phyloP scores from a whole-genome alignment of 495 filamentous ascomycete genomes.

The Amniculicola lignicola region DNA sequence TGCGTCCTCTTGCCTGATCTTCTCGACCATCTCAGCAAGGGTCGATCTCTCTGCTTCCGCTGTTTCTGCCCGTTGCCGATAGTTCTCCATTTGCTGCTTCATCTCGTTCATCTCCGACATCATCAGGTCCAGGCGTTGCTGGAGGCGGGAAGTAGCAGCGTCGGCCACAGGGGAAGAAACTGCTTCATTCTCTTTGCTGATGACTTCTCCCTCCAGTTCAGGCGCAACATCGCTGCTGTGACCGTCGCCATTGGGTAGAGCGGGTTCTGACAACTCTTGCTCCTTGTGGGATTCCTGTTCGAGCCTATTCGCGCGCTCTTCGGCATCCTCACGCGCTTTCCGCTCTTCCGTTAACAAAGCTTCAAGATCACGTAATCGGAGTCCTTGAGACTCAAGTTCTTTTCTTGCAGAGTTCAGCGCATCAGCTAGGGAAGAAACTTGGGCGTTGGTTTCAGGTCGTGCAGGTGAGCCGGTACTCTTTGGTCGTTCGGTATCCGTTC shows the following conservation, averaged over 20 bases:
- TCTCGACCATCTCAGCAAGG: slow-evolving; percentile 84
- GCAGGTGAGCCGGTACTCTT: slow-evolving; percentile 54
- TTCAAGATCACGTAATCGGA: slow-evolving; percentile 78
- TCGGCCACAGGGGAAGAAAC: slow-evolving; percentile 30
- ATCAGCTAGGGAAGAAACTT: slow-evolving; percentile 75
- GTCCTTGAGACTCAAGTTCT: slow-evolving; percentile 75
- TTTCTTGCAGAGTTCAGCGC: slow-evolving; percentile 73
- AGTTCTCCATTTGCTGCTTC: slow-evolving; percentile 73
- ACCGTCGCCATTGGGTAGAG: slow-evolving; percentile 31
- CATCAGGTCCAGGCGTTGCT: slow-evolving; percentile 74
- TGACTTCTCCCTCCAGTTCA: slow-evolving; percentile 47
- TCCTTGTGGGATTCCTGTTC: slow-evolving; percentile 51
- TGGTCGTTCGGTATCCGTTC: slow-evolving; percentile 70
- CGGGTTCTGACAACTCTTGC: slow-evolving; percentile 31
- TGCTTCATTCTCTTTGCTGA: slow-evolving; percentile 43
- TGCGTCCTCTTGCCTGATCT: slow-evolving; percentile 65
- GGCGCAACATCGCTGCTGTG: slow-evolving; percentile 34
- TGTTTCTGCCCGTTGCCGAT: slow-evolving; percentile 70
- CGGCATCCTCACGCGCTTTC: slow-evolving; percentile 74
- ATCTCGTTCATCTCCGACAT: slow-evolving; percentile 78
- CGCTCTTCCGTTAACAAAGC: slow-evolving; percentile 73
- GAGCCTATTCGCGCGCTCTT: slow-evolving; percentile 70
- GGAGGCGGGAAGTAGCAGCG: slow-evolving; percentile 48
- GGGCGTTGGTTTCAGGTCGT: slow-evolving; percentile 52
- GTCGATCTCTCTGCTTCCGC: slow-evolving; percentile 78